Conservation (phyloP, 2,329 filamentous ascomycete genomes). For the Spiromastix sp. region DNA sequence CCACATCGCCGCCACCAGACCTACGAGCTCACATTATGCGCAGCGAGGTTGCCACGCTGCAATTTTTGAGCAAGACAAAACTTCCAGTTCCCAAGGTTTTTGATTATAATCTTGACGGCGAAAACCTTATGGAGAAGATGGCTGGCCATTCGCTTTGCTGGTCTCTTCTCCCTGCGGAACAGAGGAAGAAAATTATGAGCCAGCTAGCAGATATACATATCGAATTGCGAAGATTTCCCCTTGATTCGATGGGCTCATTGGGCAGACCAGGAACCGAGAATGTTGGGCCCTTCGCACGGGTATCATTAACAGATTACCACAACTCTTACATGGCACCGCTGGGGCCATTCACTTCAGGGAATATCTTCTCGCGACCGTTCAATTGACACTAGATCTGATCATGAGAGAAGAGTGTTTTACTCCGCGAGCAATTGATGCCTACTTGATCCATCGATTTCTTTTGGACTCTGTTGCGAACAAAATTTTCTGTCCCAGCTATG, state of each 20-base stretch:
- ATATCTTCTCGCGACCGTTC: slow-evolving; percentile 23
- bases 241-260: slow-evolving; percentile 29
- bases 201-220: slow-evolving; percentile 32
- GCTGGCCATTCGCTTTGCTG: slow-evolving; percentile 25
- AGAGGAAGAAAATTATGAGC: slow-evolving; percentile 26
- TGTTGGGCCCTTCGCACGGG: slow-evolving; percentile 23
- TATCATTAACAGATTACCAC: slow-evolving; percentile 9
- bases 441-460: slow-evolving; percentile 29
- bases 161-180: slow-evolving; percentile 20
- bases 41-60: slow-evolving; percentile 33
- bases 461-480: slow-evolving; percentile 19
- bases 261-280: slow-evolving; percentile 15
- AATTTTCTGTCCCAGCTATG: neutral
- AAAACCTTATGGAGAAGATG: slow-evolving; percentile 32
- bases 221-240: slow-evolving; percentile 27
- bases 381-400: slow-evolving; percentile 23
- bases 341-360: slow-evolving; percentile 25
- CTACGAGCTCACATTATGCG: slow-evolving; percentile 18
- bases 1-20: slow-evolving; percentile 26
- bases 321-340: slow-evolving; percentile 15
- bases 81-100: slow-evolving; percentile 28
- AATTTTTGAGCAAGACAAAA: slow-evolving; percentile 24
- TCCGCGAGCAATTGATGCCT: slow-evolving; percentile 19
- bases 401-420: slow-evolving; percentile 25
- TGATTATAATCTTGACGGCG: slow-evolving; percentile 26